Conservation (phyloP, 805 yeast species). For the Ogataea pilisensis region DNA sequence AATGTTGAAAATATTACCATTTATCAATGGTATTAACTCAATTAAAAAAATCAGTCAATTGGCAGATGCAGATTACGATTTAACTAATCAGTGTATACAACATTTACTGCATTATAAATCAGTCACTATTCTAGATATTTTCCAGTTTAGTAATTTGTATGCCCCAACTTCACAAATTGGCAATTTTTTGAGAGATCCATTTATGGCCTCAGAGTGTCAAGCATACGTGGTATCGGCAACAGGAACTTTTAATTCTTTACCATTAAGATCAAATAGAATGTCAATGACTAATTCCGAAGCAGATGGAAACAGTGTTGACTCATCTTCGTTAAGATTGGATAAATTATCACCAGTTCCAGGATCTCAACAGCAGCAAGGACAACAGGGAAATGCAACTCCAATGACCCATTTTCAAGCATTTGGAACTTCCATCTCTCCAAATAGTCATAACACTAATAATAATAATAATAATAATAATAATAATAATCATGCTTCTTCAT, state of each 20-base stretch:
- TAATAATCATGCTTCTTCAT: neutral
- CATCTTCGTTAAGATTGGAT: conserved; percentile 10
- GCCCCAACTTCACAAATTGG: conserved; percentile 82
- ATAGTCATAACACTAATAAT: too few relatives aligned
- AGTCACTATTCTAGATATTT: conserved; percentile 75
- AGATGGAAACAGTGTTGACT: conserved; percentile 18
- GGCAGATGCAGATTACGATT: conserved; percentile 73
- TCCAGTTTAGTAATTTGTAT: conserved; percentile 84
- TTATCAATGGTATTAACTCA: conserved; percentile 84
- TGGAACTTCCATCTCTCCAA: neutral
- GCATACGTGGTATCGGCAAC: conserved; percentile 60
- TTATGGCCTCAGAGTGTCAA: conserved; percentile 80
- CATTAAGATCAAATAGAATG: conserved; percentile 28
- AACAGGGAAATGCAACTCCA: neutral
- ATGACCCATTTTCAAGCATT: neutral
- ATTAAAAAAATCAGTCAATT: conserved; percentile 69
- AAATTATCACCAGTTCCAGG: conserved; percentile 6
- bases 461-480: too few relatives aligned
- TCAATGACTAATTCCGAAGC: conserved; percentile 25
- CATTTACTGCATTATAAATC: conserved; percentile 89
- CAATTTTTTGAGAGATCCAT: conserved; percentile 56
- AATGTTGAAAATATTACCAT: conserved; percentile 81
- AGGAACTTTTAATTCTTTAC: conserved; percentile 32
- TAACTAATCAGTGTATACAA: conserved; percentile 84
- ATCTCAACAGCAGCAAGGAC: neutral